These are phyloP conservation scores for Immersiporthe knoxdaviesiana DNA, from an alignment of 2,329 filamentous ascomycete genomes.

Conservation along the genomic window DNA sequence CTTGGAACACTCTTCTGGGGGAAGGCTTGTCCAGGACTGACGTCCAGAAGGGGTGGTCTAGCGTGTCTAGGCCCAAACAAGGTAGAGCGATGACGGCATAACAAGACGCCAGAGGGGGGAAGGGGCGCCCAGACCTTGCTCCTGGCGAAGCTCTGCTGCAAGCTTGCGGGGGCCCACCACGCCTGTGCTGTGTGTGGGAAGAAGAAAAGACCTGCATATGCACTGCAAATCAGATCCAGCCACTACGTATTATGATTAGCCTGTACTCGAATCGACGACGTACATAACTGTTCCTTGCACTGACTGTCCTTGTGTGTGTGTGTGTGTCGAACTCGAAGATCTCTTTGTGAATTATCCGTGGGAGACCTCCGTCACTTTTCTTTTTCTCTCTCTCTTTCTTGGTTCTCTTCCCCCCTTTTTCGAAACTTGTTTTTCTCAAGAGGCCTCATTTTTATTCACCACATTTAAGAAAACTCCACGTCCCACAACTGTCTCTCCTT, in stretches of 20 bases:
- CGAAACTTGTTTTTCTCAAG: background rate
- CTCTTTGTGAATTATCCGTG: background rate
- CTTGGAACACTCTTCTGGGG: background rate
- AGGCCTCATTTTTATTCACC: background rate
- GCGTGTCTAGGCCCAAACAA: constrained; percentile 23
- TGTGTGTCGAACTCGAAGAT: background rate
- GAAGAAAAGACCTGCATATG: background rate
- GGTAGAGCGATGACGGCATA: constrained; percentile 27
- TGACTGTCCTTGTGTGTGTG: too few relatives aligned
- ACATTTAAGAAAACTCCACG: background rate
- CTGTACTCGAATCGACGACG: background rate
- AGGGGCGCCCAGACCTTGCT: background rate
- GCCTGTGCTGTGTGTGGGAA: background rate
- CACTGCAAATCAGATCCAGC: constrained; percentile 2
- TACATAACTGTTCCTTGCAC: background rate
- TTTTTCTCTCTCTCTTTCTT: background rate
- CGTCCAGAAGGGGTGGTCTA: background rate
- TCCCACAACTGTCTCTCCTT: background rate
- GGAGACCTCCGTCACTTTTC: background rate
- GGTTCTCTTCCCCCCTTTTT: background rate
- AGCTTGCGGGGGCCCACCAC: background rate
- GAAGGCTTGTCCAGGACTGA: background rate
- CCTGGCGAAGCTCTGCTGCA: background rate
- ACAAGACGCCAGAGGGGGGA: constrained; percentile 1
- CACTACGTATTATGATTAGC: background rate